Base-by-base conservation (phyloP, 1,284 basidiomycete species). In the Golubevia pallescens region DNA sequence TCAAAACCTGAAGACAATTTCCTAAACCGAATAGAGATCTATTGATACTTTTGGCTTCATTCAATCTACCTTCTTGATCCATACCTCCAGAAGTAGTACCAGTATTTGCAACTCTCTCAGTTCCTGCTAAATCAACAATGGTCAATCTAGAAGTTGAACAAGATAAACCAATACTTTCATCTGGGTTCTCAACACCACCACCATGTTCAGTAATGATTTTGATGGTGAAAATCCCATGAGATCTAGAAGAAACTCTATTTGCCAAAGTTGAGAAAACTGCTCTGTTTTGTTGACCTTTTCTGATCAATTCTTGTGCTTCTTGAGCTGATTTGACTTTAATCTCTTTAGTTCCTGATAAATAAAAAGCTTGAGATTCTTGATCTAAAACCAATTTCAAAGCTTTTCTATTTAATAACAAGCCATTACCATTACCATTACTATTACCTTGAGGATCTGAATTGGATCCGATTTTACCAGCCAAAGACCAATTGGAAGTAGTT, bases 21-120 rank as follows among this genome's bases (percentile, higher is more conserved):
- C 81, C 81, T 14, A 85, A 72, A 56, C 79, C 80, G 78, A 84
- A 81, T n/a, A 85, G 68, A 60, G 76, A 77, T 70, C 82, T 84
- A 72, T 85, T 85, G 73, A 85, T 85, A 63, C 74, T 84, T 28
- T 79, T 81, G 3, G 82, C 81, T 63, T 85, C 82, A 61, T 84
- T 85, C 38, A 82, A 70, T 23, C 81, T 70, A 34, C n/a, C 55
- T 13, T 34, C n/a, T 34, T 10, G n/a, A 14, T 24, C 42, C 16
- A 10, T 16, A 13, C 42, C 42, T 2, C 16, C 16, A 16, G 62
- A 65, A 19, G 74, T 63, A 4, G 78, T 63, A 34, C 73, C 74
- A 6, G 81, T 84, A 65, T 82, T 82, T 16, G 76, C 67, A 28
- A 80, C 69, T 21, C 82, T 70, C 64, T 85, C 82, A 61, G 78